These are phyloP conservation scores for Epichloe sp. DNA, from an alignment of 2,329 filamentous ascomycete genomes.

Conservation along the genomic window DNA sequence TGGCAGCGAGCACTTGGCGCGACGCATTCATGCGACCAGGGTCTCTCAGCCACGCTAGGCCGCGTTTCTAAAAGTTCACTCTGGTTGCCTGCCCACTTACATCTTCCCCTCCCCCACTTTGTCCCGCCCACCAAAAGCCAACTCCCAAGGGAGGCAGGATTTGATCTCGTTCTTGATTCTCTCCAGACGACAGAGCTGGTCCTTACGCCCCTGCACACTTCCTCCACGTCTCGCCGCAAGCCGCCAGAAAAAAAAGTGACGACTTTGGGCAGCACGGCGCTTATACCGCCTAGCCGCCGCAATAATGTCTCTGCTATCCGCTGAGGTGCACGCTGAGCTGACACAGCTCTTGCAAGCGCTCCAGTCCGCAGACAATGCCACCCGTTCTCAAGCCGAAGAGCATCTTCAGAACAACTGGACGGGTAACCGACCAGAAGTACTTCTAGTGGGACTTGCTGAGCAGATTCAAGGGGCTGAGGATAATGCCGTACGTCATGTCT, in stretches of 20 bases:
- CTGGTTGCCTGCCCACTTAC: neutral
- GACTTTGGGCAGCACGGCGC: slow-evolving; percentile 11
- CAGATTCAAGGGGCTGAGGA: slow-evolving; percentile 73
- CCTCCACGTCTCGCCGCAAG: neutral
- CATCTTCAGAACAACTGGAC: slow-evolving; percentile 89
- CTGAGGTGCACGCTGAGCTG: slow-evolving; percentile 75
- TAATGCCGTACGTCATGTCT: slow-evolving; percentile 40
- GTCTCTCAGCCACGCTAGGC: neutral
- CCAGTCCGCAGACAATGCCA: slow-evolving; percentile 76
- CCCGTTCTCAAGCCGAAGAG: slow-evolving; percentile 78
- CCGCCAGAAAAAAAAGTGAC: slow-evolving; percentile 4
- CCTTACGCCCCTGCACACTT: neutral
- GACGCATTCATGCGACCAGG: too few species aligned
- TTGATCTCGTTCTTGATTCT: slow-evolving; percentile 5
- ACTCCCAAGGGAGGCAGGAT: slow-evolving; percentile 3
- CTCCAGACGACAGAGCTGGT: neutral
- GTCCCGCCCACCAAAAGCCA: slow-evolving; percentile 12
- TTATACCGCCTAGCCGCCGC: slow-evolving; percentile 12
- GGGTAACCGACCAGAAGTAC: slow-evolving; percentile 62
- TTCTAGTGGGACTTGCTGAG: slow-evolving; percentile 89
- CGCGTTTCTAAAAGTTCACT: neutral
- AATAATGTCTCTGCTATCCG: slow-evolving; percentile 66
- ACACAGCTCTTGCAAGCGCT: slow-evolving; percentile 76
- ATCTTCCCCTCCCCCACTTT: slow-evolving; percentile 15
- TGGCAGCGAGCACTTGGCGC: too few species aligned